Evolutionary conservation across 306 rosid genomes (phyloP).

Genomic region (Cucurbita argyrosperma): DNA sequence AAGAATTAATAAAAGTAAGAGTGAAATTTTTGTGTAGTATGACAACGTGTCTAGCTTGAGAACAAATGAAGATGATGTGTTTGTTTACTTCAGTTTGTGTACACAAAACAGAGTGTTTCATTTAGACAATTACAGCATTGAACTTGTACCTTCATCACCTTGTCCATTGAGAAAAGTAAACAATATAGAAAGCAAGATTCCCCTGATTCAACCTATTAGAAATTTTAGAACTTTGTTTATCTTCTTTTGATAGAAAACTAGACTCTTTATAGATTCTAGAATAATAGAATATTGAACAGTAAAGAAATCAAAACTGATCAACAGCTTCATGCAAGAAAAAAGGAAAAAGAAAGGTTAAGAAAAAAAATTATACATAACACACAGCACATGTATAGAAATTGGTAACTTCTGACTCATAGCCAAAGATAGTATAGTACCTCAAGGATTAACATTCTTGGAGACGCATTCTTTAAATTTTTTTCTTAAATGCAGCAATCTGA

Average conservation of each 20-base stretch:
- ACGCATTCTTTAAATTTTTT: neutral
- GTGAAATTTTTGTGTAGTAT: conserved; percentile 36
- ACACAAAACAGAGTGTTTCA: neutral
- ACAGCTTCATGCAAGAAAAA: neutral
- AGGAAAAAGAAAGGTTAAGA: neutral
- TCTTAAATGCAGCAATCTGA: neutral
- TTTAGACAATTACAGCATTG: neutral
- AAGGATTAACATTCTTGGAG: neutral
- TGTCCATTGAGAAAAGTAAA: neutral
- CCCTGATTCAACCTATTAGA: neutral
- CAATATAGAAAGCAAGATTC: neutral
- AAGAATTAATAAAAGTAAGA: conserved; percentile 34
- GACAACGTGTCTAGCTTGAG: conserved; percentile 34
- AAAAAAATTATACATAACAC: neutral
- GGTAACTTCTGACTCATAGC: neutral
- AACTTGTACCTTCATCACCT: neutral
- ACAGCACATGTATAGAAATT: neutral
- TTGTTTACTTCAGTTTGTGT: conserved; percentile 13
- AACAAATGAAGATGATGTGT: conserved; percentile 21
- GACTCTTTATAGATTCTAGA: neutral
- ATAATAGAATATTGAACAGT: neutral
- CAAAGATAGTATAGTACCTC: neutral
- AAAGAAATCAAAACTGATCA: neutral
- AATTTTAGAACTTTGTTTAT: too few relatives aligned
- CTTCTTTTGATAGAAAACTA: neutral